Evolutionary conservation across 2,329 filamentous ascomycete species (phyloP).

Genomic region (Claviceps digitariae): DNA sequence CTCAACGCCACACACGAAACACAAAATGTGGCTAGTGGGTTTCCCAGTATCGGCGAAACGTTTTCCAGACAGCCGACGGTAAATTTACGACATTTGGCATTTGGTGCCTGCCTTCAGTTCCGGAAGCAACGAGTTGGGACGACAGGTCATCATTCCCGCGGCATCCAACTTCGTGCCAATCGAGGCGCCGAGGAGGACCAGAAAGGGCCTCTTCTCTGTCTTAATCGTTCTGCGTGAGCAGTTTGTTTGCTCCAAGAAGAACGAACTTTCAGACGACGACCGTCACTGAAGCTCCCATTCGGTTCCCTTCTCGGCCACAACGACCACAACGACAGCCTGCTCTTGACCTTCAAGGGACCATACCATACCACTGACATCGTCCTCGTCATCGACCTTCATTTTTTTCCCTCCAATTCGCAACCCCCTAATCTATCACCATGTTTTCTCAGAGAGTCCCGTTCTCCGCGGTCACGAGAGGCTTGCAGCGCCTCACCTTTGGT

Average conservation of each 20-base stretch:
- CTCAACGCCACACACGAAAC: neutral
- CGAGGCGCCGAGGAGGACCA: neutral
- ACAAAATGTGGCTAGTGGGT: neutral
- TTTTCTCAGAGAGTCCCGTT: conserved; percentile 18
- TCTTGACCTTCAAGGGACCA: neutral
- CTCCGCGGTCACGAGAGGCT: conserved; percentile 15
- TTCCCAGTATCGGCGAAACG: conserved; percentile 10
- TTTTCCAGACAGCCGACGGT: conserved; percentile 12
- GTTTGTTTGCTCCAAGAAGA: neutral
- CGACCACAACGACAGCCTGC: neutral
- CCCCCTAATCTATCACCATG: conserved; percentile 10
- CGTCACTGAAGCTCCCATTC: neutral
- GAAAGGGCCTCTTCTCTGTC: neutral
- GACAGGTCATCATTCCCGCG: neutral
- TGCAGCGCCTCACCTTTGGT: conserved; percentile 16
- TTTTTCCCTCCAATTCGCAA: neutral
- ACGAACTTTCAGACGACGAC: neutral
- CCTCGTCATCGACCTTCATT: neutral
- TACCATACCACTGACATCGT: neutral
- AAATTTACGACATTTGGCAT: conserved; percentile 10
- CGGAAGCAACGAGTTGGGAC: neutral
- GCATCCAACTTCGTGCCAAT: neutral
- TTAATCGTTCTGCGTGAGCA: neutral
- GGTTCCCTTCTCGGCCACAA: neutral
- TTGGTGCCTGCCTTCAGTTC: neutral